Evolutionary conservation across 345 rosid species (phyloP), one percentile per base, ranked within the genome.

Genomic region (Moricandia moricandioides): DNA sequence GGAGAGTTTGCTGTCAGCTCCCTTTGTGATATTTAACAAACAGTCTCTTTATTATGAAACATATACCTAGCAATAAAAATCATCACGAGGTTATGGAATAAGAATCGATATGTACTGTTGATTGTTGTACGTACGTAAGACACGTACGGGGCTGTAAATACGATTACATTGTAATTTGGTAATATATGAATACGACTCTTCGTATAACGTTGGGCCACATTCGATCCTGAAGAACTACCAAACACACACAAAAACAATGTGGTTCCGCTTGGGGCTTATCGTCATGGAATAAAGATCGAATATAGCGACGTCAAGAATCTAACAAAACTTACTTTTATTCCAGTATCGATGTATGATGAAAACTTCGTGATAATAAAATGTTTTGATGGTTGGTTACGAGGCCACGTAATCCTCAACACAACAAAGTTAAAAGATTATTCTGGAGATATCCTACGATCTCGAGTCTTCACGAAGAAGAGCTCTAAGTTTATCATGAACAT

Each of bases 271-370:
- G 37, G 64, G 59, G 30, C 58, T 57, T 57, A 57, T 70, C 76
- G 16, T 77, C 67, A 68, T 77, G 75, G 75, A 77, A 70, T 77
- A 31, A 31, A 64, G 16, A 77, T 77, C 67, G 27, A 56, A 70
- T 12, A 55, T 24, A 33, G 33, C 21, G 4, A 43, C 71, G 67
- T 65, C 62, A 65, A 71, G 56, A 45, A 71, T 77, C 31, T 21
- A 24, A 30, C 11, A 6, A 11, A 51, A 67, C 27, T 35, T 55
- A 64, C 65, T 27, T 62, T 69, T 76, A 70, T 70, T 40, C 30
- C n/a, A 45, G 30, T 21, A 61, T 29, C 74, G 52, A 52, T 8
- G 31, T 6, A 76, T 69, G 58, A 52, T 9, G 57, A 69, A 35
- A 37, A 17, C 13, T 68, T 67, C 16, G 24, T 7, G 63, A 69